Base-by-base conservation (phyloP, 1,284 basidiomycete species). In the Boletus austroedulis region DNA sequence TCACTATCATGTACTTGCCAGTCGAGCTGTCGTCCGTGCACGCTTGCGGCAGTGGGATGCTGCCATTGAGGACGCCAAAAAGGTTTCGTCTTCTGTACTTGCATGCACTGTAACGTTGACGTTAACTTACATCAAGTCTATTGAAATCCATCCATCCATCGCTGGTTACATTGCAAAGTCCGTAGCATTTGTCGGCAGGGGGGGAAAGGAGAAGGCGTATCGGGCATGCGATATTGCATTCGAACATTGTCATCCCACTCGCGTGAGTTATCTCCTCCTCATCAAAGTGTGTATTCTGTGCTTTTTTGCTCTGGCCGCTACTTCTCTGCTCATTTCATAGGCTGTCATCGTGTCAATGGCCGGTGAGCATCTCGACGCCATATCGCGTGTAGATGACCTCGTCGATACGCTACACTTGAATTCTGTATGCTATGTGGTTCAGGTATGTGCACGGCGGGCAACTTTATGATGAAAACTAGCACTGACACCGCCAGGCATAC, bases 1-100 rank as follows among this genome's bases (percentile, higher is more conserved):
- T 29, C 26, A 46, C 28, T 26, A 46, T 24, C 23, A 54, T 19
- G 24, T 32, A 17, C 45, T 62, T 1, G 55, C 55, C 2, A 36
- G 41, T 26, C 47, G 60, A n/a, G 48, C 55, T 14, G 29, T 62
- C 23, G 28, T 62, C 1, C 29, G 29, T 10, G 19, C 50, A 23
- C 31, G n/a, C 21, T 24, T 49, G 9, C n/a, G n/a, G 9, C 15
- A 34, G 21, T 49, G 47, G 47, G 47, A 32, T 19, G 9, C 21
- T 5, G 47, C 12, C 21, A 23, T 49, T 9, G n/a, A 14, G 14
- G 23, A n/a, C 50, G 45, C 19, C 29, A 11, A 49, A 34, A 49
- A 29, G 44, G 44, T 46, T 41, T 23, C n/a, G 10, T 24, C 7
- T 49, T 17, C 9, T 24, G 14, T 24, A 8, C 26, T 45, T 4